Evolutionary conservation across 1,139 yeast genomes (phyloP).

Genomic region (Taphrina confusa): DNA sequence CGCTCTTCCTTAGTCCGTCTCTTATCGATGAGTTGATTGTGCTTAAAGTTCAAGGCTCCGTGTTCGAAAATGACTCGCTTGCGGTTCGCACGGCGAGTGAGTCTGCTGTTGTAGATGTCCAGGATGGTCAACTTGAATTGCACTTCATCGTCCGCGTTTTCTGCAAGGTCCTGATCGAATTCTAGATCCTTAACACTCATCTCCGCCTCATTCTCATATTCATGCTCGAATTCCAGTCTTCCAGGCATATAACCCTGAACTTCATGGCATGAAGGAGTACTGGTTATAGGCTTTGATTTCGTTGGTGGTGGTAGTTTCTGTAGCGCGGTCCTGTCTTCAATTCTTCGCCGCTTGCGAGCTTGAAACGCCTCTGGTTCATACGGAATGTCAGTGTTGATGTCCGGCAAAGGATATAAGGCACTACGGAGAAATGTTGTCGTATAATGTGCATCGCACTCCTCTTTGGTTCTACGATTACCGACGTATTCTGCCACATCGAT

Average conservation of each 20-base stretch:
- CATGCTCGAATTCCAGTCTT: slow-evolving; percentile 91
- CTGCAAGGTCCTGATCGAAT: slow-evolving; percentile 72
- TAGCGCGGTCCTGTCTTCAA: slow-evolving; percentile 69
- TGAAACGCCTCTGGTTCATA: slow-evolving; percentile 71
- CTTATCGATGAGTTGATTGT: slow-evolving; percentile 73
- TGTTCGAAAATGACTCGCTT: slow-evolving; percentile 79
- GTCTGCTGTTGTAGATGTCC: slow-evolving; percentile 83
- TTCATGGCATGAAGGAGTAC: slow-evolving; percentile 95
- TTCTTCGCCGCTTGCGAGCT: slow-evolving; percentile 64
- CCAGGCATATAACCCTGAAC: slow-evolving; percentile 99
- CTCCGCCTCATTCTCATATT: slow-evolving; percentile 96
- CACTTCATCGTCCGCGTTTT: slow-evolving; percentile 77
- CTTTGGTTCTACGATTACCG: slow-evolving; percentile 79
- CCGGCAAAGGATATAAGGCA: slow-evolving; percentile 64
- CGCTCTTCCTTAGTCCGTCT: slow-evolving; percentile 85
- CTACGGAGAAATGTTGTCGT: slow-evolving; percentile 67
- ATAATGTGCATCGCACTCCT: slow-evolving; percentile 86
- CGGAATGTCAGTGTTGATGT: slow-evolving; percentile 68
- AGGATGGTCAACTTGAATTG: slow-evolving; percentile 83
- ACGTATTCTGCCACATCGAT: slow-evolving; percentile 93
- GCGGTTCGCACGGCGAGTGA: slow-evolving; percentile 89
- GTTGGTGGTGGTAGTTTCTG: slow-evolving; percentile 55
- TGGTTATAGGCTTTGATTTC: slow-evolving; percentile 82
- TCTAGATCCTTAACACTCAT: slow-evolving; percentile 90
- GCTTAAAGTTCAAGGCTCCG: slow-evolving; percentile 77